phyloP scores from a whole-genome alignment of 73 alveolate genomes.

The Tetrahymena borealis region DNA sequence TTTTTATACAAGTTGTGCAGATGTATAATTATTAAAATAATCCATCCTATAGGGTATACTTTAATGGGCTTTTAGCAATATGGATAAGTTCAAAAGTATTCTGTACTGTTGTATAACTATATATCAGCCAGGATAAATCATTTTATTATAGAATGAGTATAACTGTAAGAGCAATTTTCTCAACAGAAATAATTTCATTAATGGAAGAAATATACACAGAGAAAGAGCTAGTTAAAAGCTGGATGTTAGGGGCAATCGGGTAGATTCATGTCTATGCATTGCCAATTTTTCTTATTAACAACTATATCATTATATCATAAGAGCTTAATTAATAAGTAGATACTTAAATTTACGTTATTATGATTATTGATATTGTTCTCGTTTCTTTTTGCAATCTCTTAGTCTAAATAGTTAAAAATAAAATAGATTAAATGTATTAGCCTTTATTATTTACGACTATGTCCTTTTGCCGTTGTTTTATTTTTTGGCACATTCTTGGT shows the following conservation, averaged over 20 bases:
- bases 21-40: neutral
- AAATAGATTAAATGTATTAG: neutral
- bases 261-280: neutral
- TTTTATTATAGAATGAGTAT: neutral
- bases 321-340: neutral
- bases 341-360: neutral
- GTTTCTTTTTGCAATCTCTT: neutral
- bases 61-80: neutral
- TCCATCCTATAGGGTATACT: neutral
- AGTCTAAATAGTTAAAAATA: neutral
- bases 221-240: neutral
- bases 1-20: neutral
- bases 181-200: neutral
- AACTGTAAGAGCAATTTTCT: neutral
- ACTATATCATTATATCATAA: neutral
- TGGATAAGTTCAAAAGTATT: neutral
- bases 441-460: neutral
- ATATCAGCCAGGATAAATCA: neutral
- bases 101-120: neutral
- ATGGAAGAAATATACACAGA: neutral
- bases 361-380: neutral
- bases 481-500: neutral
- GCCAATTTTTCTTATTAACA: neutral
- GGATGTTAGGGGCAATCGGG: neutral
- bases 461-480: neutral